phyloP scores from a whole-genome alignment of 2,329 filamentous ascomycete genomes.

The Fusarium stilboides region DNA sequence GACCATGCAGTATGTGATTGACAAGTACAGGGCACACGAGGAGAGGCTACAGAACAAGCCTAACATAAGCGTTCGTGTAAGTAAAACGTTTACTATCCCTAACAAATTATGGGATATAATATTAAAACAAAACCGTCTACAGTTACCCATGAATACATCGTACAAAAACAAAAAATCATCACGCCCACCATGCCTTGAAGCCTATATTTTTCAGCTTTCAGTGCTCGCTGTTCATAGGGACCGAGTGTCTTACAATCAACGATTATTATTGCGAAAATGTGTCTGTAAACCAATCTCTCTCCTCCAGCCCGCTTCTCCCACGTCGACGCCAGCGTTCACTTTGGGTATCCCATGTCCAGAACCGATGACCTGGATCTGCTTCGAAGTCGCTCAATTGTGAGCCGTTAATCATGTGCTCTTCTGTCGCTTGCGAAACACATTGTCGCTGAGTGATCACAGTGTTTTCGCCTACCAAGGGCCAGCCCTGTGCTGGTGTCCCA shows the following conservation, averaged over 20 bases:
- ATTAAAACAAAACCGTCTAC: too few relatives aligned
- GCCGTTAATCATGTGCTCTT: not conserved
- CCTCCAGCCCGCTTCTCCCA: slow-evolving; percentile 8
- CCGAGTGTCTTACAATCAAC: slow-evolving; percentile 7
- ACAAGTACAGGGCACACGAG: too few relatives aligned
- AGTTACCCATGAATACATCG: too few relatives aligned
- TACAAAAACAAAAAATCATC: too few relatives aligned
- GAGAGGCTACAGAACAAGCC: too few relatives aligned
- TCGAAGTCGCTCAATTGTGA: slow-evolving; percentile 19
- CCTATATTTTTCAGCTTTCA: slow-evolving; percentile 11
- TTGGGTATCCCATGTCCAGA: slow-evolving; percentile 30
- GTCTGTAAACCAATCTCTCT: slow-evolving; percentile 33
- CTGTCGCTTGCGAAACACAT: not conserved
- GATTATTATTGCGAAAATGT: slow-evolving; percentile 10
- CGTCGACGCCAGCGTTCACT: slow-evolving; percentile 26
- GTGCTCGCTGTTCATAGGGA: not conserved
- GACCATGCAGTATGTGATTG: not conserved
- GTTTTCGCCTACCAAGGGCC: slow-evolving; percentile 6
- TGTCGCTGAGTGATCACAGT: not conserved
- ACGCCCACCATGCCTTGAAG: not conserved
- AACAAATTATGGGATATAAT: too few relatives aligned
- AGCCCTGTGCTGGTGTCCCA: not conserved
- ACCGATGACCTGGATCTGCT: slow-evolving; percentile 17
- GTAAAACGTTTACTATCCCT: too few relatives aligned
- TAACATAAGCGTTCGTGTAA: too few relatives aligned